These are phyloP conservation scores for Durio zibethinus DNA, from an alignment of 345 rosid species.

Conservation along the genomic window DNA sequence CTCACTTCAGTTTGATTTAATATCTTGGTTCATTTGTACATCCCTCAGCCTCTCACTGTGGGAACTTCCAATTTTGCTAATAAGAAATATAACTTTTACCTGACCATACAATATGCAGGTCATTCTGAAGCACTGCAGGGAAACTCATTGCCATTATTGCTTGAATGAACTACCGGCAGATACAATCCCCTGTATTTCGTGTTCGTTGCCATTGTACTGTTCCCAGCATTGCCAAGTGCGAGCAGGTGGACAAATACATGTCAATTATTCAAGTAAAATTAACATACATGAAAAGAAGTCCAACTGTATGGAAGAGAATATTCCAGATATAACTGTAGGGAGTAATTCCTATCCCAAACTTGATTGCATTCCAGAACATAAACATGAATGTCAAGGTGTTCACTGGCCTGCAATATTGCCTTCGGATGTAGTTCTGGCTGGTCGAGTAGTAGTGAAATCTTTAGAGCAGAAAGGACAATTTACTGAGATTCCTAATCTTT, in stretches of 20 bases:
- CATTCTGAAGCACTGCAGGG: slow-evolving; percentile 60
- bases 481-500: slow-evolving; percentile 29
- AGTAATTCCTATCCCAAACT: slow-evolving; percentile 19
- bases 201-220: slow-evolving; percentile 75
- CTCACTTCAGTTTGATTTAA: neutral
- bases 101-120: slow-evolving; percentile 32
- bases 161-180: slow-evolving; percentile 71
- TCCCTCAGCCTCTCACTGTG: neutral
- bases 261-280: slow-evolving; percentile 22
- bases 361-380: slow-evolving; percentile 58
- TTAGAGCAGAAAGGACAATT: slow-evolving; percentile 35
- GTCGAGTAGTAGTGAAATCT: slow-evolving; percentile 57
- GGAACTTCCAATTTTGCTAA: neutral
- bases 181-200: slow-evolving; percentile 63
- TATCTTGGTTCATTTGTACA: neutral
- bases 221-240: slow-evolving; percentile 58
- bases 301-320: slow-evolving; percentile 35
- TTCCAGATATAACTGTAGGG: slow-evolving; percentile 33
- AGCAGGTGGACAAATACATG: slow-evolving; percentile 46
- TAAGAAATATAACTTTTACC: neutral
- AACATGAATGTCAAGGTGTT: slow-evolving; percentile 74
- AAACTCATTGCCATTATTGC: slow-evolving; percentile 83
- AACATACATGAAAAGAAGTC: slow-evolving; percentile 23
- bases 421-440: slow-evolving; percentile 71
- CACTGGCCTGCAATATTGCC: slow-evolving; percentile 80